Evolutionary conservation across 140 eudicot genomes (phyloP), one percentile per base, ranked within the genome.

Genomic region (Anethum foeniculum): DNA sequence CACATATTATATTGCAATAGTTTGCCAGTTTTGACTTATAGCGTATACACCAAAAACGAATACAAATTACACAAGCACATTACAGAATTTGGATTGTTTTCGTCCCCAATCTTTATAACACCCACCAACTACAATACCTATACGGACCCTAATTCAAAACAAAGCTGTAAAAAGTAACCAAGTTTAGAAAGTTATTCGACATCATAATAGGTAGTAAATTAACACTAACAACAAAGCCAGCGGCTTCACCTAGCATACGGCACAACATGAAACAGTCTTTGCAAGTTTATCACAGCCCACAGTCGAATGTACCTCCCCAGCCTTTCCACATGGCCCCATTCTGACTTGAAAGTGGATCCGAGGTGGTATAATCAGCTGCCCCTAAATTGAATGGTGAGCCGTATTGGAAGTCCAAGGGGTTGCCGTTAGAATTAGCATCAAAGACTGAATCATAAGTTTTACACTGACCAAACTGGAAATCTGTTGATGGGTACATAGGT

Each of bases 301-400:
- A 69, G 27, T 79, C 65, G 8, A 79, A 79, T 44, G 75, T 2
- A 79, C 76, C 60, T 43, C 79, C 79, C 79, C 64, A 75, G 44
- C 64, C 79, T 48, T 48, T 75, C 93, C 93, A 89, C 89, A 87
- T 18, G 82, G 89, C 69, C 51, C 80, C 84, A 46, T 90, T 91
- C 67, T 86, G 90, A 79, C 79, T 85, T 58, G 90, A 84, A 43
- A 79, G 75, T 72, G 91, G 87, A 65, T 88, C 91, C 58, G 83
- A 34, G 38, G 38, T 67, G 4, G 93, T 80, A 79, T 82, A 86
- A 78, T 90, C 88, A 46, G 82, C 87, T 15, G 75, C 82, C 77
- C 90, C 86, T 30, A 82, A 74, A 72, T 78, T 86, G 85, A 87
- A 88, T 1, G 93, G 90, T 7, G 90, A 87, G 47, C 81, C 93